Percentiles rank a stretch among this genome's conserved stretches.
Evolutionary conservation across 164 flowering plant species (phyloP).

Genomic region (Protea cynaroides): DNA sequence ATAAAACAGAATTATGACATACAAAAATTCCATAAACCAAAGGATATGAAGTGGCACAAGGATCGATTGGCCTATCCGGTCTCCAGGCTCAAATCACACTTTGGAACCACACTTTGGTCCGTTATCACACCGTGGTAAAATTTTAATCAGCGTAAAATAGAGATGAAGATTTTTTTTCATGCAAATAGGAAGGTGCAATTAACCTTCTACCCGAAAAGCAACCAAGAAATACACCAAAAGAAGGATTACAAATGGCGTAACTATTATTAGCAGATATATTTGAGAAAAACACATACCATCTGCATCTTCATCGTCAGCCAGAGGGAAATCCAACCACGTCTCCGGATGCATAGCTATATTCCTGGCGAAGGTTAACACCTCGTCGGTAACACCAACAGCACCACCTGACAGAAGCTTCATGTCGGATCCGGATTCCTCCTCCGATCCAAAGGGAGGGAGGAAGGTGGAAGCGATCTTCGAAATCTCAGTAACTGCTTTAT

Average conservation of each 20-base stretch:
- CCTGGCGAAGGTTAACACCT: slow-evolving; percentile 77
- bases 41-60: neutral
- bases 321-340: slow-evolving; percentile 96
- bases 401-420: slow-evolving; percentile 24
- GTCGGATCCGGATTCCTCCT: slow-evolving; percentile 15
- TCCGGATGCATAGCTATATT: slow-evolving; percentile 94
- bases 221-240: neutral
- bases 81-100: neutral
- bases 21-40: neutral
- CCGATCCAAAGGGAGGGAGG: slow-evolving; percentile 30
- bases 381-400: slow-evolving; percentile 73
- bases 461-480: slow-evolving; percentile 41
- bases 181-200: neutral
- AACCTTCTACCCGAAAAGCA: neutral
- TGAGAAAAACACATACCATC: slow-evolving; percentile 47
- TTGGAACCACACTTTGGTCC: neutral
- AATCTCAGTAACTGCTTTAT: slow-evolving; percentile 30
- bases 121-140: neutral
- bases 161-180: neutral
- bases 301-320: slow-evolving; percentile 75
- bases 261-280: neutral
- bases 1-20: neutral
- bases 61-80: neutral
- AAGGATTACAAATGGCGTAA: neutral
- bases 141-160: neutral